Percentiles rank a stretch among this genome's conserved stretches.
Conservation (phyloP, 176 grass and related monocot species). For the Hsuehochloa calcarea region DNA sequence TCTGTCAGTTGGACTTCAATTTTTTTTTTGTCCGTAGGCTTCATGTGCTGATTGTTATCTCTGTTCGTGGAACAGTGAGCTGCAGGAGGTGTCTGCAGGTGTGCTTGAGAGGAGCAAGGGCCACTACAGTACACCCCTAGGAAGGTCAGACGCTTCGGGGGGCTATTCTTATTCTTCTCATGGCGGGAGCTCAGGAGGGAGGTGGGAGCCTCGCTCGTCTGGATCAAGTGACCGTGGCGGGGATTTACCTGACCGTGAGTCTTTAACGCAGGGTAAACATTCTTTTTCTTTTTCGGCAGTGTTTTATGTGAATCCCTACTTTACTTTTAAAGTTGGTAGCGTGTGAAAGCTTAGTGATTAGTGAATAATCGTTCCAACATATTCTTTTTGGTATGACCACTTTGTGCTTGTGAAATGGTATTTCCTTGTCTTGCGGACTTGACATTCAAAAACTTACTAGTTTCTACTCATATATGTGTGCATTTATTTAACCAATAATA, state of each 20-base stretch:
- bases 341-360: background rate
- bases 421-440: background rate
- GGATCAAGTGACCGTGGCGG: constrained; percentile 65
- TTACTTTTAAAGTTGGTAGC: background rate
- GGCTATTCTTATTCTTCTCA: constrained; percentile 45
- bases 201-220: constrained; percentile 83
- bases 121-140: constrained; percentile 37
- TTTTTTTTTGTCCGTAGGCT: background rate
- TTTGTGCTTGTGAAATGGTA: background rate
- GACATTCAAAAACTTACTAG: background rate
- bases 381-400: background rate
- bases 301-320: background rate
- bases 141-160: constrained; percentile 45
- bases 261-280: constrained; percentile 48
- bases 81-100: constrained; percentile 47
- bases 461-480: constrained; percentile 1
- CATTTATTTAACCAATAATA: background rate
- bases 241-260: constrained; percentile 56
- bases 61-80: constrained; percentile 45
- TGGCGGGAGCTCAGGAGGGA: constrained; percentile 52
- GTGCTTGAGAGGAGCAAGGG: constrained; percentile 48
- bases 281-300: background rate
- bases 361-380: background rate
- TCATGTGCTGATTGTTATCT: background rate
- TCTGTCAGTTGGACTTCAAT: background rate